Evolutionary conservation across 345 rosid species (phyloP).

Genomic region (Viola odorata): DNA sequence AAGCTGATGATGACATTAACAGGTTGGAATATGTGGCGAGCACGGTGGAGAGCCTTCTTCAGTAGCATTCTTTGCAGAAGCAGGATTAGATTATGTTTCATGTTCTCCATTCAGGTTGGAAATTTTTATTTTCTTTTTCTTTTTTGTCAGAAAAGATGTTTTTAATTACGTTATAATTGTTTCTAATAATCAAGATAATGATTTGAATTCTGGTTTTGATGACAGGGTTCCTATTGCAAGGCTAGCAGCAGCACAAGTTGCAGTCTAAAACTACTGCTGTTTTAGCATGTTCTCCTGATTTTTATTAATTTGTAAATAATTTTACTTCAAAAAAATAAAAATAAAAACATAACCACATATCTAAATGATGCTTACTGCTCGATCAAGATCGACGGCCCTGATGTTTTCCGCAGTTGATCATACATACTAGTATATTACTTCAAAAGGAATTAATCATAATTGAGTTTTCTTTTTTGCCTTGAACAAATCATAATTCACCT

Average conservation of each 20-base stretch:
- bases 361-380: too few species aligned
- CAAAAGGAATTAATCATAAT: too few species aligned
- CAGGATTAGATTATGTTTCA: conserved; percentile 91
- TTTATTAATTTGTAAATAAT: conserved; percentile 10
- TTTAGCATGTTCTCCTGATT: not conserved
- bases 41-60: conserved; percentile 96
- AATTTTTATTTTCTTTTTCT: not conserved
- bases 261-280: conserved; percentile 28
- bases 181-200: too few species aligned
- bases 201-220: not conserved
- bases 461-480: too few species aligned
- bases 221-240: conserved; percentile 88
- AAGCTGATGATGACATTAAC: not conserved
- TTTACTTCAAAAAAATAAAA: not conserved
- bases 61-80: conserved; percentile 79
- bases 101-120: conserved; percentile 94
- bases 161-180: not conserved
- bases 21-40: conserved; percentile 95
- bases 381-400: too few species aligned
- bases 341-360: too few species aligned
- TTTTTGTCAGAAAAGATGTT: too few species aligned
- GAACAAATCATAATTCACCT: too few species aligned
- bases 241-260: conserved; percentile 91
- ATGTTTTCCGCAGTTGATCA: too few species aligned
- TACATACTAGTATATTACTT: too few species aligned